Conservation (phyloP, 1,284 basidiomycete species). For the Gymnopus androsaceus region DNA sequence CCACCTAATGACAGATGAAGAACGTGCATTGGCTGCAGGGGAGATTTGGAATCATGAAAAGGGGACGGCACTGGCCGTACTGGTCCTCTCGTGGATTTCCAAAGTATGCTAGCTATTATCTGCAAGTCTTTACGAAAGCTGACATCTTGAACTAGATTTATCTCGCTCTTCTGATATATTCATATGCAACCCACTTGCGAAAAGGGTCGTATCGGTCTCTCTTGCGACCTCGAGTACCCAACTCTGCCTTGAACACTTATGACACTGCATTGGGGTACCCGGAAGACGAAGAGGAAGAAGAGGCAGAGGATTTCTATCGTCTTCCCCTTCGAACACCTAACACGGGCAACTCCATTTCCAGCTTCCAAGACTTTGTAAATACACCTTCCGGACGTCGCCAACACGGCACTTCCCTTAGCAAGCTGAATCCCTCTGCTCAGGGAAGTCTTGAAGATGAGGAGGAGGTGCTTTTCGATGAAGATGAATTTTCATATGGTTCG, state of each 20-base stretch:
- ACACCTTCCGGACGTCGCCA: constrained; percentile 40
- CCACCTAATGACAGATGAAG: constrained; percentile 56
- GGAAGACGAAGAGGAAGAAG: constrained; percentile 61
- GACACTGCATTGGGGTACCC: constrained; percentile 43
- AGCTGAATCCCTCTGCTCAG: constrained; percentile 29
- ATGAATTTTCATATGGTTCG: constrained; percentile 40
- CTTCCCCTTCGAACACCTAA: constrained; percentile 52
- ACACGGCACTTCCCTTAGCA: constrained; percentile 15
- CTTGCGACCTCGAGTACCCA: constrained; percentile 56
- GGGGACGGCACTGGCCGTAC: constrained; percentile 74
- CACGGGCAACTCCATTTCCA: constrained; percentile 39
- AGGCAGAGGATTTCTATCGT: constrained; percentile 66
- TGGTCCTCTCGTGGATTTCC: constrained; percentile 82
- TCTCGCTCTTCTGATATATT: constrained; percentile 90
- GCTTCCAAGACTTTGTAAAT: constrained; percentile 61
- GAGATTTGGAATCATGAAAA: constrained; percentile 91
- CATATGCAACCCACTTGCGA: constrained; percentile 91
- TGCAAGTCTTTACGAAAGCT: constrained; percentile 4
- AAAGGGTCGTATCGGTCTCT: constrained; percentile 88
- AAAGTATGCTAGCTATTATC: constrained; percentile 64
- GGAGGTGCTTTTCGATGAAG: constrained; percentile 64
- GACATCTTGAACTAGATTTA: constrained; percentile 66
- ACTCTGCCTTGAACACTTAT: constrained; percentile 36
- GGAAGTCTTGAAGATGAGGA: constrained; percentile 36
- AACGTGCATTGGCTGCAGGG: constrained; percentile 72